phyloP scores from a whole-genome alignment of 1,284 basidiomycete genomes.

The Takashimella tepidaria region DNA sequence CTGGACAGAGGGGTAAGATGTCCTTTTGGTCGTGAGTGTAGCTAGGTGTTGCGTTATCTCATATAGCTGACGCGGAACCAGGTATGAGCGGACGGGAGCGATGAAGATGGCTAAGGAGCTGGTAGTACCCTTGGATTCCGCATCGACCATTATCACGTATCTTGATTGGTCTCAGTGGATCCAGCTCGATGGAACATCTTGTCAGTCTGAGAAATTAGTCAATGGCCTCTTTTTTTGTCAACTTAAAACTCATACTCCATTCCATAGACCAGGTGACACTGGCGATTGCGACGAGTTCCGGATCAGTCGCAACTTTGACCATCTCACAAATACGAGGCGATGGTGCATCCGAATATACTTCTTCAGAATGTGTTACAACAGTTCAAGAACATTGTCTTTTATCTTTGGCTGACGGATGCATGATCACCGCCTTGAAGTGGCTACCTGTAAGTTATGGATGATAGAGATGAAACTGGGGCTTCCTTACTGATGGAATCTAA shows the following conservation, averaged over 20 bases:
- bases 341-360: too few relatives aligned
- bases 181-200: constrained; percentile 8
- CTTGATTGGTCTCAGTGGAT: constrained; percentile 31
- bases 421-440: constrained; percentile 31
- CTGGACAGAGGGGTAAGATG: constrained; percentile 28
- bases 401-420: constrained; percentile 22
- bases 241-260: constrained; percentile 3
- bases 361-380: too few relatives aligned
- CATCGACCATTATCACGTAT: constrained; percentile 1
- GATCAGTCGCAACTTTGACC: constrained; percentile 6
- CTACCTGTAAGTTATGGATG: constrained; percentile 24
- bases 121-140: constrained; percentile 7
- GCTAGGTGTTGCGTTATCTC: too few relatives aligned
- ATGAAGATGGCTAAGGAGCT: constrained; percentile 1
- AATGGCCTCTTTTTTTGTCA: too few relatives aligned
- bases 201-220: constrained; percentile 16
- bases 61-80: too few relatives aligned
- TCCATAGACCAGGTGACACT: constrained; percentile 20
- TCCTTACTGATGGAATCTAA: too few relatives aligned
- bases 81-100: background rate
- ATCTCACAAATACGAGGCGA: background rate
- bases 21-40: constrained; percentile 35
- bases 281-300: constrained; percentile 27
- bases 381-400: too few relatives aligned
- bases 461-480: too few relatives aligned